phyloP scores from a whole-genome alignment of 2,329 filamentous ascomycete species.

The Fusarium sterilihyphosum region DNA sequence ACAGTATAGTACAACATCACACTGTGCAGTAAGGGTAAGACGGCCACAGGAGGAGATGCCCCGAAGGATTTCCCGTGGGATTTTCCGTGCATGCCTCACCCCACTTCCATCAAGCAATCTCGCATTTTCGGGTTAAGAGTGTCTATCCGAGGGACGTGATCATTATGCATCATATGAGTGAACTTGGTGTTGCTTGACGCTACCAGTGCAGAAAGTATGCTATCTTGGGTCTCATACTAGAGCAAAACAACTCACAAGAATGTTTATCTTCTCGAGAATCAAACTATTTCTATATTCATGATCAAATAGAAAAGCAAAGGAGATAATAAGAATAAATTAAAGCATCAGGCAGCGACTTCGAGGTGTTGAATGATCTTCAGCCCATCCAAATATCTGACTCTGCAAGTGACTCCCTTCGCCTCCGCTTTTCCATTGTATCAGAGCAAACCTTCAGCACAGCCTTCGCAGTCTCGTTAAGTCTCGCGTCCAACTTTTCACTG shows the following conservation, averaged over 20 bases:
- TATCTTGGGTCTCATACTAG: neutral
- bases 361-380: accelerated
- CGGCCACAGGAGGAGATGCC: neutral
- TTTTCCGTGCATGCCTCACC: neutral
- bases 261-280: neutral
- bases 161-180: too few species aligned
- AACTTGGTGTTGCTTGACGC: neutral
- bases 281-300: neutral
- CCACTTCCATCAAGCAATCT: too few species aligned
- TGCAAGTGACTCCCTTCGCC: neutral
- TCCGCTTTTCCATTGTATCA: neutral
- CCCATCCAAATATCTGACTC: neutral
- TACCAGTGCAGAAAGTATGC: too few species aligned
- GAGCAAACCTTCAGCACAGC: neutral
- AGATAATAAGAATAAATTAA: accelerated
- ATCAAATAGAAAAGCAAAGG: accelerated
- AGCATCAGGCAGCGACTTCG: neutral
- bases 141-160: neutral
- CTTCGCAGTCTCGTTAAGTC: neutral
- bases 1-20: accelerated
- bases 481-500: accelerated
- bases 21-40: neutral
- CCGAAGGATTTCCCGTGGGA: neutral
- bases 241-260: neutral
- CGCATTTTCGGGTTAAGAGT: neutral